Evolutionary conservation across 2,329 filamentous ascomycete genomes (phyloP).

Genomic region (Tolypocladium ophioglossoides): DNA sequence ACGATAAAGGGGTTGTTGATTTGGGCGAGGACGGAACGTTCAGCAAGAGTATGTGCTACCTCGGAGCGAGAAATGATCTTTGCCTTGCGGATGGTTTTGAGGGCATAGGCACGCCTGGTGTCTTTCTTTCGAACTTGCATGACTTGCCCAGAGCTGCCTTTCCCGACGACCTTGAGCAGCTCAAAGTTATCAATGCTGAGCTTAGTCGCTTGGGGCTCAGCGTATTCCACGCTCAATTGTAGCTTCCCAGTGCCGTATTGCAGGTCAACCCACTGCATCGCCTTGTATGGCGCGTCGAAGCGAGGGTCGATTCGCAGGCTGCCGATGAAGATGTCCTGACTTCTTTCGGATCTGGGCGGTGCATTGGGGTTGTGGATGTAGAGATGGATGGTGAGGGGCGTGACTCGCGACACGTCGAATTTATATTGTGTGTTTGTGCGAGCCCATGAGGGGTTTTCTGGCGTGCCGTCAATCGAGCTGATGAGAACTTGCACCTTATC

Average conservation of each 20-base stretch:
- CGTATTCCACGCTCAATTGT: constrained; percentile 87
- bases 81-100: constrained; percentile 98
- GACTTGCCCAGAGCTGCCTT: constrained; percentile 97
- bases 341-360: constrained; percentile 71
- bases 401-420: constrained; percentile 93
- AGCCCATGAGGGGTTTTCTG: constrained; percentile 91
- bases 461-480: constrained; percentile 87
- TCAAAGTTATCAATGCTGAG: constrained; percentile 96
- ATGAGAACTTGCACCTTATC: constrained; percentile 98
- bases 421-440: constrained; percentile 99
- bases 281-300: constrained; percentile 78
- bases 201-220: constrained; percentile 81
- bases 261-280: constrained; percentile 81
- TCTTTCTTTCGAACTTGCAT: constrained; percentile 99
- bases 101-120: constrained; percentile 91
- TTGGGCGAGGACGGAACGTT: constrained; percentile 92
- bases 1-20: constrained; percentile 99
- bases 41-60: constrained; percentile 91
- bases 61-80: constrained; percentile 98
- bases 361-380: constrained; percentile 91
- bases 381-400: constrained; percentile 80
- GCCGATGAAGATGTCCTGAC: constrained; percentile 93
- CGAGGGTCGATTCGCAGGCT: constrained; percentile 84
- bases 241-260: constrained; percentile 83
- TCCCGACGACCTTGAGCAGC: constrained; percentile 92